Percentiles rank a stretch among this genome's conserved stretches.
These are phyloP conservation scores for Vanilla planifolia DNA, from an alignment of 106 monocot species.

Conservation along the genomic window DNA sequence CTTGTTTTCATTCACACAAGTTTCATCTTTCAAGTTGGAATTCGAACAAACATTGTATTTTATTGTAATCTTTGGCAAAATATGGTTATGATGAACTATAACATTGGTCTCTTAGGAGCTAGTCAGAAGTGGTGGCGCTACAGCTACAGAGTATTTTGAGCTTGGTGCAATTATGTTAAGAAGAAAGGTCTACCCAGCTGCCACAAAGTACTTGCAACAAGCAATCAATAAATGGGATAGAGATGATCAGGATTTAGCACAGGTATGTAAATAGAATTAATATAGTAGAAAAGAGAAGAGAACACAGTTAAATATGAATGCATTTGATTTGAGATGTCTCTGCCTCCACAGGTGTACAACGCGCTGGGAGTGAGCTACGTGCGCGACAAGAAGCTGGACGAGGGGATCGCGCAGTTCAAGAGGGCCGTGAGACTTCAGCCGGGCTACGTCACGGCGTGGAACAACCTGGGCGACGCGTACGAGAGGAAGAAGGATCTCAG, in stretches of 20 bases:
- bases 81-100: too few species aligned
- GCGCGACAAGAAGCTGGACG: constrained; percentile 78
- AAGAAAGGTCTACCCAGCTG: constrained; percentile 94
- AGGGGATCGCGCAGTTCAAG: constrained; percentile 71
- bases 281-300: too few species aligned
- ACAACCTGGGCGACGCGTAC: constrained; percentile 92
- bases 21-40: too few species aligned
- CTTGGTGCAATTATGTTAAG: constrained; percentile 95
- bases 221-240: constrained; percentile 94
- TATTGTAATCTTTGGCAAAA: too few species aligned
- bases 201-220: constrained; percentile 83
- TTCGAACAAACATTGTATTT: too few species aligned
- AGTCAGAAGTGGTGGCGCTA: constrained; percentile 92
- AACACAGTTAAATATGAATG: too few species aligned
- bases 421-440: constrained; percentile 87
- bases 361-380: constrained; percentile 92
- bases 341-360: constrained; percentile 63
- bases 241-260: constrained; percentile 90
- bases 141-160: constrained; percentile 81
- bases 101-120: constrained; percentile 61
- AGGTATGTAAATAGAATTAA: too few species aligned
- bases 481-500: constrained; percentile 80
- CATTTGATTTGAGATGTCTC: neutral
- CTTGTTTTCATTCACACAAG: too few species aligned
- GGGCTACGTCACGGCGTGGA: constrained; percentile 92